Percentiles rank a stretch among this genome's conserved stretches.
Conservation (phyloP, 1,139 yeast genomes). For the Hanseniaspora uvarum region DNA sequence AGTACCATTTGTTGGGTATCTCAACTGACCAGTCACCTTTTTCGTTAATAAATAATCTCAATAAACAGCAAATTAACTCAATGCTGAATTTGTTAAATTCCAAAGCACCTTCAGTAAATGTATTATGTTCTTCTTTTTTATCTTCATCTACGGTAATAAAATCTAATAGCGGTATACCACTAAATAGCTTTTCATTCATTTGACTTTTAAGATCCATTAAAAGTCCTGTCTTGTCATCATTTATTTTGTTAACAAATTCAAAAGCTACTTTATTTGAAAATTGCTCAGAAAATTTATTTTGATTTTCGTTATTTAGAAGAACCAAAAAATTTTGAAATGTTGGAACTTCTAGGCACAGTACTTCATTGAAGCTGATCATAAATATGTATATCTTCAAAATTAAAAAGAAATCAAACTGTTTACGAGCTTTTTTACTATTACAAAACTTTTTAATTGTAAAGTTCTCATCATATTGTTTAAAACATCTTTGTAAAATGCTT, state of each 20-base stretch:
- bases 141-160: slow-evolving; percentile 16
- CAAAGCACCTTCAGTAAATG: slow-evolving; percentile 22
- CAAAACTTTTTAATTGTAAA: slow-evolving; percentile 8
- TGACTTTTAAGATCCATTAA: background rate
- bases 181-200: background rate
- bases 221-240: background rate
- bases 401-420: slow-evolving; percentile 22
- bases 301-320: slow-evolving; percentile 25
- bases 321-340: slow-evolving; percentile 28
- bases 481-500: background rate
- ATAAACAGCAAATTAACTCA: slow-evolving; percentile 27
- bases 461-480: slow-evolving; percentile 2
- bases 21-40: slow-evolving; percentile 31
- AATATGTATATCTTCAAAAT: slow-evolving; percentile 29
- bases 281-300: background rate
- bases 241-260: background rate
- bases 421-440: slow-evolving; percentile 4
- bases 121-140: slow-evolving; percentile 12
- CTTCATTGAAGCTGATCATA: slow-evolving; percentile 26
- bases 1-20: slow-evolving; percentile 30
- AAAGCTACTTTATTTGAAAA: background rate
- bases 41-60: slow-evolving; percentile 28
- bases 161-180: background rate
- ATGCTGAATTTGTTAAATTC: slow-evolving; percentile 23
- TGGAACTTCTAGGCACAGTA: slow-evolving; percentile 25